A percentile compares a stretch with the other conserved stretches of the same genome.
Evolutionary conservation across 495 filamentous ascomycete species (phyloP).

Genomic region (Oidiodendron maius): DNA sequence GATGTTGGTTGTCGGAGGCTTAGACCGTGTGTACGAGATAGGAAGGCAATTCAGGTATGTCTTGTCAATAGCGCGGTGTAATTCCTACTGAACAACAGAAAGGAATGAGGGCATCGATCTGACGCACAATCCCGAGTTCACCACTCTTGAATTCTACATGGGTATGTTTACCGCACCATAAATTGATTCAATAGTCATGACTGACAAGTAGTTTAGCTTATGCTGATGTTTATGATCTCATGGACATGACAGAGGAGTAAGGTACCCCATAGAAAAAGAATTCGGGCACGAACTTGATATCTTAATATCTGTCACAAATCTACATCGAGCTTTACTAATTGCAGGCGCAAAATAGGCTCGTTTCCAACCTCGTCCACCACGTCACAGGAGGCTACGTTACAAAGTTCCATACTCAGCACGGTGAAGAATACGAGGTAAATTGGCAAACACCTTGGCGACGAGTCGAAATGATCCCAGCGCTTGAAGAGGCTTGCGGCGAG

Average conservation of each 20-base stretch:
- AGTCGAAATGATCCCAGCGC: constrained; percentile 92
- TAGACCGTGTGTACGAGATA: constrained; percentile 89
- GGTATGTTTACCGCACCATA: too few species aligned
- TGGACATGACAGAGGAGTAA: constrained; percentile 94
- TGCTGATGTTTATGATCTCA: constrained; percentile 86
- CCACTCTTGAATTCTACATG: constrained; percentile 94
- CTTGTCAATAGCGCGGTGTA: too few species aligned
- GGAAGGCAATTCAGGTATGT: constrained; percentile 88
- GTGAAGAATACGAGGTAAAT: constrained; percentile 84
- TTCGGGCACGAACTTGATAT: too few species aligned
- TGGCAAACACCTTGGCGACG: constrained; percentile 93
- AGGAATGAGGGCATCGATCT: constrained; percentile 94
- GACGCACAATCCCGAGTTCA: constrained; percentile 99
- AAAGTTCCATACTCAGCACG: constrained; percentile 70
- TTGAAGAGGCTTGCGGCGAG: constrained; percentile 84
- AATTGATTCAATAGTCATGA: too few species aligned
- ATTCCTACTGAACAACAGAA: too few species aligned
- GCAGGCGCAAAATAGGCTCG: too few species aligned
- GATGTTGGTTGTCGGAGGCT: constrained; percentile 87
- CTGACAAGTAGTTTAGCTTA: too few species aligned
- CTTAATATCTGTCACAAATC: not conserved
- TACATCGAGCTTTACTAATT: too few species aligned
- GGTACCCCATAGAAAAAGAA: too few species aligned
- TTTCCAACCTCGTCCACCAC: constrained; percentile 85
- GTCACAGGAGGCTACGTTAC: constrained; percentile 82